These are phyloP conservation scores for Blastocystis sp. DNA, from an alignment of 352 stramenopile genomes.

Conservation along the genomic window DNA sequence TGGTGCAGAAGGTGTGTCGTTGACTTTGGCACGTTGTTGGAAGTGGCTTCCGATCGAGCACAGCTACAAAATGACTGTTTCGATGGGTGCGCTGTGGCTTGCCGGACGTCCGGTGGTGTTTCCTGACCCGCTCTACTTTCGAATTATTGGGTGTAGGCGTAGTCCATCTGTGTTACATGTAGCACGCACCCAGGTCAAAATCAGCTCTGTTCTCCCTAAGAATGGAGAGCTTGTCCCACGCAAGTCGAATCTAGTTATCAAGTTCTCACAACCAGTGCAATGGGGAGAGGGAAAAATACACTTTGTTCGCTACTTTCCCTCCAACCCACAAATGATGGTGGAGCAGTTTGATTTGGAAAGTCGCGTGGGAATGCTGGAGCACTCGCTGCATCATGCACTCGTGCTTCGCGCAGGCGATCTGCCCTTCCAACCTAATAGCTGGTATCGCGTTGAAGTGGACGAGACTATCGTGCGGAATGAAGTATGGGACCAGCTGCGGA, in stretches of 20 bases:
- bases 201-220: background rate
- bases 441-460: background rate
- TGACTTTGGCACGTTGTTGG: background rate
- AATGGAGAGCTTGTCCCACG: background rate
- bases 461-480: constrained; percentile 1
- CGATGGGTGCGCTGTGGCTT: background rate
- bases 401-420: background rate
- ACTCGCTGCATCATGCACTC: background rate
- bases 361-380: background rate
- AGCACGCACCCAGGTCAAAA: background rate
- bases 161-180: background rate
- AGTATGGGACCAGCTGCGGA: background rate
- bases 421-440: background rate
- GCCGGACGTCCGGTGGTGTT: background rate
- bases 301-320: background rate
- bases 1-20: background rate
- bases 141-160: background rate
- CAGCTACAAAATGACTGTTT: background rate
- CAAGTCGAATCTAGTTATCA: background rate
- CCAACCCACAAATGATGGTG: background rate
- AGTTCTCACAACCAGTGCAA: background rate
- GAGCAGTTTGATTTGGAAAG: background rate
- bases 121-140: background rate
- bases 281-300: background rate
- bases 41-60: background rate